Conservation (phyloP, 2,329 filamentous ascomycete species). For the Cercospora sp. region DNA sequence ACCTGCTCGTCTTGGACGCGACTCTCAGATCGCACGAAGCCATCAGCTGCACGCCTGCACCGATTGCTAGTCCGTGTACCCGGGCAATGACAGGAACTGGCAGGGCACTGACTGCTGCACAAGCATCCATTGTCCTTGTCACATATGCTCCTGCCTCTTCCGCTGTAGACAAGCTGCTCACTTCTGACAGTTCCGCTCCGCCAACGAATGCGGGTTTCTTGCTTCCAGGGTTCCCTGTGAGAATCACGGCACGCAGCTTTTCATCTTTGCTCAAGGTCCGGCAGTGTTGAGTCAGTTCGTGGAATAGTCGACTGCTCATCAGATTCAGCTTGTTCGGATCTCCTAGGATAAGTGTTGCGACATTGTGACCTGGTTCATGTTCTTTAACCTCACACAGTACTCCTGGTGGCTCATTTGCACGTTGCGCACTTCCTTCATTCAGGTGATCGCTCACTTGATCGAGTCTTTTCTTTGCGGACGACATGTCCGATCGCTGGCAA, state of each 20-base stretch:
- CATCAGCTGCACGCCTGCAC: not conserved
- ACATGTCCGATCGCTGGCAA: not conserved
- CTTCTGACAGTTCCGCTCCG: not conserved
- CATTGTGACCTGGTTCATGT: not conserved
- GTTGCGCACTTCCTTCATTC: not conserved
- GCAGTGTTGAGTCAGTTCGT: not conserved
- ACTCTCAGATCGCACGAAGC: not conserved
- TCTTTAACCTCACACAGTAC: not conserved
- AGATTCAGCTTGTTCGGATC: not conserved
- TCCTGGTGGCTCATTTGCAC: not conserved
- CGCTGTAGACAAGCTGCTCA: not conserved
- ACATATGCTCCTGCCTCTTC: not conserved
- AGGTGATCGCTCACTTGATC: not conserved
- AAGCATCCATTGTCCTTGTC: not conserved
- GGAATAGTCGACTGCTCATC: not conserved
- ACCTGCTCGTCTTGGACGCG: not conserved
- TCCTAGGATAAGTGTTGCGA: not conserved
- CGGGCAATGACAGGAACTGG: not conserved
- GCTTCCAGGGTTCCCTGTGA: not conserved
- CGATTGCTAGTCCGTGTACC: not conserved
- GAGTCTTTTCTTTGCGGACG: not conserved
- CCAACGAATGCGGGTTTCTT: not conserved
- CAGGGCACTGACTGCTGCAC: not conserved
- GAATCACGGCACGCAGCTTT: not conserved
- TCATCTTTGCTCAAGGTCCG: not conserved